These are phyloP conservation scores for Rosa multiflora DNA, from an alignment of 306 rosid genomes.

Conservation along the genomic window DNA sequence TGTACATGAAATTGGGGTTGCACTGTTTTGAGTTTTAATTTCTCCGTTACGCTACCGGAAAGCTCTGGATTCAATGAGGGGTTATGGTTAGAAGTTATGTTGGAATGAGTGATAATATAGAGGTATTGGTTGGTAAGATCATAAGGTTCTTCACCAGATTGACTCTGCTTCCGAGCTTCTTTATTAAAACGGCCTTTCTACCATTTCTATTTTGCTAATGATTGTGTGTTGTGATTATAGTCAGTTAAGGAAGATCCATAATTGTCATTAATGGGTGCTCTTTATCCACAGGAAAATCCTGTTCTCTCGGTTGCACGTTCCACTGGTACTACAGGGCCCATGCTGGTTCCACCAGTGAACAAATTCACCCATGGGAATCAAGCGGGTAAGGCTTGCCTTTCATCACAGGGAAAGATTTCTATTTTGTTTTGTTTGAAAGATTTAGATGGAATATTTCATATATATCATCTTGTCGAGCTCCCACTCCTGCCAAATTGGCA, in stretches of 20 bases:
- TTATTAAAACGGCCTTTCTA: too few species aligned
- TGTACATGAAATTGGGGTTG: not conserved
- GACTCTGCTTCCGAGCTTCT: not conserved
- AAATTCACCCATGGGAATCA: slow-evolving; percentile 38
- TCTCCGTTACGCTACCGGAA: not conserved
- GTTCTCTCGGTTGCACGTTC: slow-evolving; percentile 33
- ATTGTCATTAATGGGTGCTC: not conserved
- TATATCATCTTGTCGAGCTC: not conserved
- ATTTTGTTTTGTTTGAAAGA: not conserved
- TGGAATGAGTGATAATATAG: not conserved
- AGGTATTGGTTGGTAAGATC: not conserved
- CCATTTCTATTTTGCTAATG: not conserved
- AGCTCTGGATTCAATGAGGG: not conserved
- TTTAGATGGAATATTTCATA: not conserved
- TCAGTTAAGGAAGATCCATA: not conserved
- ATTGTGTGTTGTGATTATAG: not conserved
- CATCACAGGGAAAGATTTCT: not conserved
- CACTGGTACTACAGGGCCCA: slow-evolving; percentile 25
- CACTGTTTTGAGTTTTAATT: too few species aligned
- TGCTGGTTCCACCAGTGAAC: slow-evolving; percentile 29
- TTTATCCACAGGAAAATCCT: slow-evolving; percentile 45
- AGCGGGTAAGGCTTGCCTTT: slow-evolving; percentile 58
- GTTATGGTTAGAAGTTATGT: not conserved
- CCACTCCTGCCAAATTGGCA: not conserved
- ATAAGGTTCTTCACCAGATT: not conserved